Conservation (phyloP, 371 early-diverging fungal species). For the Conidiobolus incongruus region DNA sequence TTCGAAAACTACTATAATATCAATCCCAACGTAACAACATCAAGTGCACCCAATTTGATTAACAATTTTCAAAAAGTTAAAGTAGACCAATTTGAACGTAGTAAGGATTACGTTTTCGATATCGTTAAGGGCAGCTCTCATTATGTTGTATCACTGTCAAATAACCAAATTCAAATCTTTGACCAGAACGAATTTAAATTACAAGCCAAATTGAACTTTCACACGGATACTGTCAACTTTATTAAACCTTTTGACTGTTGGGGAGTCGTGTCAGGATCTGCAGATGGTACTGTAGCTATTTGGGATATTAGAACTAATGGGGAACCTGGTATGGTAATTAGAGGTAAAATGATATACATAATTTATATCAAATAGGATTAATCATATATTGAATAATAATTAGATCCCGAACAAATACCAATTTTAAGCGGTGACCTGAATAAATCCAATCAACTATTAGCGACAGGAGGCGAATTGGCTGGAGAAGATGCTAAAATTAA, state of each 20-base stretch:
- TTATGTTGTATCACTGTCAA: not conserved
- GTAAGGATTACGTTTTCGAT: not conserved
- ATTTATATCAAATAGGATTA: too few relatives aligned
- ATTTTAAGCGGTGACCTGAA: constrained; percentile 28
- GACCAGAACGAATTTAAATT: not conserved
- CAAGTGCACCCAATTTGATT: too few relatives aligned
- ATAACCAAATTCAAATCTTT: not conserved
- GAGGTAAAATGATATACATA: constrained; percentile 18
- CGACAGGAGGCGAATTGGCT: constrained; percentile 43
- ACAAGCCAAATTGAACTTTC: constrained; percentile 13
- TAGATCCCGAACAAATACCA: not conserved
- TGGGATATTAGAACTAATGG: constrained; percentile 42
- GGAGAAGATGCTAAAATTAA: constrained; percentile 35
- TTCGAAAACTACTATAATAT: too few relatives aligned
- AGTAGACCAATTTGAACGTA: too few relatives aligned
- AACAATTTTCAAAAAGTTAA: too few relatives aligned
- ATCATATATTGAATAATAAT: not conserved
- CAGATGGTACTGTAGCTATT: constrained; percentile 27
- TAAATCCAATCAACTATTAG: constrained; percentile 29
- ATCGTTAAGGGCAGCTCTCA: not conserved
- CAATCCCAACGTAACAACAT: too few relatives aligned
- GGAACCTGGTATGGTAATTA: constrained; percentile 23
- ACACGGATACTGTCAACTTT: constrained; percentile 27
- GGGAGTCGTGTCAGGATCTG: constrained; percentile 32
- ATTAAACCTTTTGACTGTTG: constrained; percentile 29